phyloP scores from a whole-genome alignment of 495 filamentous ascomycete genomes.

The Talaromyces adpressus region DNA sequence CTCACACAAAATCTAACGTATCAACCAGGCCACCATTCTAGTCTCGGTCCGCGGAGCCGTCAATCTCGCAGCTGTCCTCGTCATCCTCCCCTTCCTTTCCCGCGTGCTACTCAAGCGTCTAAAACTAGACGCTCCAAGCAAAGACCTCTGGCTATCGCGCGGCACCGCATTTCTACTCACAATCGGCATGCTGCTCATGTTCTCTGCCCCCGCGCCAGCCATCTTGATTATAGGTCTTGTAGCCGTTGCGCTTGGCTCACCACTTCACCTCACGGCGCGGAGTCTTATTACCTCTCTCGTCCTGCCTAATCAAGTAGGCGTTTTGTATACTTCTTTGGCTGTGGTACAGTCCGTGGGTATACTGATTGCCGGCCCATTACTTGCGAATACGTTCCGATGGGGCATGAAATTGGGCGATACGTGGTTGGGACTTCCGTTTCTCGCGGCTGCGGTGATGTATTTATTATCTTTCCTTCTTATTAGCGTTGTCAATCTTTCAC shows the following conservation, averaged over 20 bases:
- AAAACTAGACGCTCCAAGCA: constrained; percentile 20
- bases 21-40: constrained; percentile 28
- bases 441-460: constrained; percentile 22
- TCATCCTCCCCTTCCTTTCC: constrained; percentile 23
- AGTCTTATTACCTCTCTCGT: constrained; percentile 31
- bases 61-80: constrained; percentile 19
- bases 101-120: constrained; percentile 16
- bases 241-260: constrained; percentile 25
- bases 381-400: constrained; percentile 27
- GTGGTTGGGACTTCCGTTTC: constrained; percentile 24
- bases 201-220: constrained; percentile 20
- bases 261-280: constrained; percentile 24
- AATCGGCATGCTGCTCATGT: constrained; percentile 25
- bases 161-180: constrained; percentile 20
- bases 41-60: constrained; percentile 30
- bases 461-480: constrained; percentile 40
- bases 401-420: constrained; percentile 30
- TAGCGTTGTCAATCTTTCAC: constrained; percentile 25
- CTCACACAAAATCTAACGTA: neutral
- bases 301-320: constrained; percentile 23
- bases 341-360: constrained; percentile 24
- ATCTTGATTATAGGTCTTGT: constrained; percentile 29
- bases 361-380: constrained; percentile 26
- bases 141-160: constrained; percentile 27
- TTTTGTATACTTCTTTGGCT: constrained; percentile 26